Evolutionary conservation across 140 eudicot species (phyloP).

Genomic region (Anethum foeniculum): DNA sequence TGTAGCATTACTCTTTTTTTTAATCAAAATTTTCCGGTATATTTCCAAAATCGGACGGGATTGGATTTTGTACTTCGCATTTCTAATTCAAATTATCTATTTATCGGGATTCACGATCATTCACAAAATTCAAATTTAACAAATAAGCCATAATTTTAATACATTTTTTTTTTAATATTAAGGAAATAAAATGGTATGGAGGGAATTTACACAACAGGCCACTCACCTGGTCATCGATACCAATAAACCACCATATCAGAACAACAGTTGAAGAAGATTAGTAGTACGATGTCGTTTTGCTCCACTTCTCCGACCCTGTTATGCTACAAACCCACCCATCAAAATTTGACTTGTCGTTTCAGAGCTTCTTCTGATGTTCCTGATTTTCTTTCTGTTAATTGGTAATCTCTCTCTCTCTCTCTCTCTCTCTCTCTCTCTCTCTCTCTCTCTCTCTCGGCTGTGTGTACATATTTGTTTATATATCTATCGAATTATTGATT

Average conservation of each 20-base stretch:
- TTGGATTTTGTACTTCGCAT: no score
- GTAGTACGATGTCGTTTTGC: conserved; percentile 40
- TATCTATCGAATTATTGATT: background rate
- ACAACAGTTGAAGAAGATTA: background rate
- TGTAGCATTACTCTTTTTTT: no score
- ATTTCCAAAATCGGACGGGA: no score
- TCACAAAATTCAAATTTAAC: no score
- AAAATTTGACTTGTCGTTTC: conserved; percentile 29
- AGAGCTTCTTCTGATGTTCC: conserved; percentile 84
- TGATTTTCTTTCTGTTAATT: conserved; percentile 67
- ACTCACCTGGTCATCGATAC: background rate
- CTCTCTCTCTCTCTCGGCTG: no score
- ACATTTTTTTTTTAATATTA: no score
- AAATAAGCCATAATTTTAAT: no score
- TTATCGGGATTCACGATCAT: no score
- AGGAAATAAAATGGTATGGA: background rate
- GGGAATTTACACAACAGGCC: background rate
- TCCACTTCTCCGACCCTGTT: conserved; percentile 22
- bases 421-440: no score
- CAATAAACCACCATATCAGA: background rate
- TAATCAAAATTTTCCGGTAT: no score
- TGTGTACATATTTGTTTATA: no score
- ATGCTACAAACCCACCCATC: background rate
- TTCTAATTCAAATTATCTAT: no score
- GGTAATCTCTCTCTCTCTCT: conserved; percentile 29